A percentile compares a stretch with the other conserved stretches of the same genome.
phyloP scores from a whole-genome alignment of 257 asterid species.

The Solanum tarijense region DNA sequence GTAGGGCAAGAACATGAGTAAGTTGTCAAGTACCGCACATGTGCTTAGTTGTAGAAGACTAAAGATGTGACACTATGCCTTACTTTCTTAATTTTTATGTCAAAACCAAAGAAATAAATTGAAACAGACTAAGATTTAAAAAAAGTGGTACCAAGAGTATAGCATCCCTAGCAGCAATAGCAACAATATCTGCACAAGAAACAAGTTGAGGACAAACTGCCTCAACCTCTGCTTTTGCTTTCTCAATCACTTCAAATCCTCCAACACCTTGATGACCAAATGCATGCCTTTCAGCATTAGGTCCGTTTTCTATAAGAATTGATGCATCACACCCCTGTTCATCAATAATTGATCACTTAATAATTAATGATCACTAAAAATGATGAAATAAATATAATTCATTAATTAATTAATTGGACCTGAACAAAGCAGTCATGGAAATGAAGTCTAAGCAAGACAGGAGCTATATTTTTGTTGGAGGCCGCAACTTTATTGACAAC shows the following conservation, averaged over 20 bases:
- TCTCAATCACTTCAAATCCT: conserved; percentile 61
- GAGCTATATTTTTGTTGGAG: conserved; percentile 22
- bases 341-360: not conserved
- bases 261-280: conserved; percentile 62
- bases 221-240: conserved; percentile 51
- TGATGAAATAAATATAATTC: not conserved
- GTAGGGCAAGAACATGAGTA: not conserved
- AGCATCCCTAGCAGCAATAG: conserved; percentile 84
- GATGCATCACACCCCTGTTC: conserved; percentile 84
- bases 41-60: not conserved
- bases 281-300: conserved; percentile 41
- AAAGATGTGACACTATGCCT: too few relatives aligned
- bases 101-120: too few relatives aligned
- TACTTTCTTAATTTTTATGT: too few relatives aligned
- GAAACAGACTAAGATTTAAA: too few relatives aligned
- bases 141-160: conserved; percentile 29
- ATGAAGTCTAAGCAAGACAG: conserved; percentile 6
- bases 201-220: conserved; percentile 44
- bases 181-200: conserved; percentile 71
- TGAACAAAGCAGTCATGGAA: not conserved
- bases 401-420: not conserved
- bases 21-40: not conserved
- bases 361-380: too few relatives aligned
- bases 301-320: conserved; percentile 41
- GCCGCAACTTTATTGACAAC: conserved; percentile 35